A percentile compares a stretch with the other conserved stretches of the same genome.
Evolutionary conservation across 2,329 filamentous ascomycete genomes (phyloP).

Genomic region (Diaporthe amygdali): DNA sequence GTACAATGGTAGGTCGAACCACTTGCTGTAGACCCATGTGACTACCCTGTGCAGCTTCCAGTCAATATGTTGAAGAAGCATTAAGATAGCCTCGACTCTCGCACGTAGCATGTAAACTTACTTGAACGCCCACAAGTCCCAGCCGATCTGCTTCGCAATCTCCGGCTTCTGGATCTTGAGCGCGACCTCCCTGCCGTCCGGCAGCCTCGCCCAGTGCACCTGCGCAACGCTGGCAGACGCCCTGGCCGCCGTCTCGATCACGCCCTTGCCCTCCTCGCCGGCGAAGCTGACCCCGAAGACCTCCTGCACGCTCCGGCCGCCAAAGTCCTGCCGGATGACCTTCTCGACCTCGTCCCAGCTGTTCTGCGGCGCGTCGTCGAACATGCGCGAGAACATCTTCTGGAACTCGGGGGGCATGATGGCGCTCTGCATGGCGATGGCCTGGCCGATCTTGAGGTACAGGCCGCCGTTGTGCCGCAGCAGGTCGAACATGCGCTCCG

Average conservation of each 20-base stretch:
- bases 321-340: constrained; percentile 89
- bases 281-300: constrained; percentile 90
- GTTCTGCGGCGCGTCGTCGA: constrained; percentile 96
- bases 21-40: constrained; percentile 79
- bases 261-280: constrained; percentile 69
- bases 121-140: constrained; percentile 97
- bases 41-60: constrained; percentile 63
- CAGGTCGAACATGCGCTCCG: constrained; percentile 80
- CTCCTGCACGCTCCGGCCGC: constrained; percentile 80
- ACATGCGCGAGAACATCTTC: constrained; percentile 95
- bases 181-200: constrained; percentile 89
- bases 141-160: constrained; percentile 87
- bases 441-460: constrained; percentile 97
- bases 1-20: constrained; percentile 94
- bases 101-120: constrained; percentile 43
- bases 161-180: constrained; percentile 97
- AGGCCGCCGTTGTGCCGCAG: constrained; percentile 87
- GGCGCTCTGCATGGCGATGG: constrained; percentile 97
- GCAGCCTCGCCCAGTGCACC: constrained; percentile 89
- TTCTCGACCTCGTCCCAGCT: constrained; percentile 83
- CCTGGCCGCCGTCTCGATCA: constrained; percentile 65
- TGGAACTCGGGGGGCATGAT: constrained; percentile 94
- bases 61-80: not conserved
- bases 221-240: constrained; percentile 93
- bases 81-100: not conserved